These are phyloP conservation scores for Verbena officinalis DNA, from an alignment of 257 asterid species.

Conservation along the genomic window DNA sequence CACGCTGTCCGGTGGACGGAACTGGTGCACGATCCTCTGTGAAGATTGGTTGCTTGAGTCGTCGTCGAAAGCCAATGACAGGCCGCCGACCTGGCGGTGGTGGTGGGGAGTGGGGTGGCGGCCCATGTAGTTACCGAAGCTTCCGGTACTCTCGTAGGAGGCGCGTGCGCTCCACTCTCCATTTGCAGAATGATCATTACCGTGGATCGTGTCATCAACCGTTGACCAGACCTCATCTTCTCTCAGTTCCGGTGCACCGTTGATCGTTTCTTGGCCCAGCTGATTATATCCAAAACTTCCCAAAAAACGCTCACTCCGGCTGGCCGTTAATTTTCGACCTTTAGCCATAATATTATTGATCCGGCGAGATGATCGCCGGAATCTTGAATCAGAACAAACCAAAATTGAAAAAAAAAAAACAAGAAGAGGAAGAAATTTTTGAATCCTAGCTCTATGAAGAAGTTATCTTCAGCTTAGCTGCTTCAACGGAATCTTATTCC, in stretches of 20 bases:
- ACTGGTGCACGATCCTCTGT: slow-evolving; percentile 66
- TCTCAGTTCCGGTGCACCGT: slow-evolving; percentile 51
- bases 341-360: slow-evolving; percentile 52
- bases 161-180: slow-evolving; percentile 66
- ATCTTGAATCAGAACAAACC: slow-evolving; percentile 24
- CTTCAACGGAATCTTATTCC: slow-evolving; percentile 43
- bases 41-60: slow-evolving; percentile 41
- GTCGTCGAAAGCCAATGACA: slow-evolving; percentile 77
- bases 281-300: slow-evolving; percentile 50
- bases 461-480: not conserved
- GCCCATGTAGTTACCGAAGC: slow-evolving; percentile 27
- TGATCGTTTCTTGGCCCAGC: slow-evolving; percentile 30
- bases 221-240: slow-evolving; percentile 83
- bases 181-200: slow-evolving; percentile 22
- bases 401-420: not conserved
- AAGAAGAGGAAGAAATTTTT: too few species aligned
- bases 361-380: slow-evolving; percentile 27
- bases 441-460: not conserved
- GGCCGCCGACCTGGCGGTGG: slow-evolving; percentile 55
- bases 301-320: slow-evolving; percentile 62
- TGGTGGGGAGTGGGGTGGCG: slow-evolving; percentile 35
- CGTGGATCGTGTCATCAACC: slow-evolving; percentile 47
- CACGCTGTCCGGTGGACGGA: slow-evolving; percentile 45
- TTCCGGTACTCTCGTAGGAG: slow-evolving; percentile 34
- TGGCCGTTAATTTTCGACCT: slow-evolving; percentile 58